Base-by-base conservation (phyloP, 768 basidiomycete species). In the Collybia sp. region DNA sequence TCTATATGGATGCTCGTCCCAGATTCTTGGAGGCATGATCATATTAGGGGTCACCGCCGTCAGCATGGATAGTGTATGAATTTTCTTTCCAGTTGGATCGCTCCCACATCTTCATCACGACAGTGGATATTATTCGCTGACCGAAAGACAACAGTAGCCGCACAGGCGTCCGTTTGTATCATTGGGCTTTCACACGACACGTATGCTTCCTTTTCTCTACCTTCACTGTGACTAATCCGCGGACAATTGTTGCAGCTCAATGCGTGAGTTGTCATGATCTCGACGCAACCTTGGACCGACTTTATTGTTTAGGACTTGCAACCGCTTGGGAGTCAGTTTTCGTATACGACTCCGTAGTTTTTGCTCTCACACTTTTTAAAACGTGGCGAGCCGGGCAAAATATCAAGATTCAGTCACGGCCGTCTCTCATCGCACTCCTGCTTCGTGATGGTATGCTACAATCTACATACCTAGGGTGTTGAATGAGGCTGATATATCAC, bases 261-360 rank as follows among this genome's bases (percentile, higher is more conserved):
- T 54, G 40, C 53, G 55, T 54, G 20, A 44, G 48, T 38, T 36
- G 32, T 8, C 25, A 19, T 25, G 25, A 39, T 16, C 18, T 42
- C 30, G 17, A n/a, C 18, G 12, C 12, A 13, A 8, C 2, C 32
- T 18, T 11, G 12, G 5, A 11, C 41, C 17, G 36, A 43, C 8
- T 4, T 13, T 38, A 42, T 42, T 30, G 1, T 36, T 12, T 20
- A 70, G 70, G 58, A 18, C 44, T 69, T 25, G 68, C 67, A 6
- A 53, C 48, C 6, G 63, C 74, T 15, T 80, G 78, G 77, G 76
- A 77, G 51, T 71, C 74, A 1, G 64, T 79, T 2, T 73, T 77
- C 45, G 51, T 68, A 1, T 78, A 71, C 48, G 79, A 82, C 53
- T 45, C 64, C 0, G 58, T 76, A 15, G 59, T 80, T 11, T 76